Evolutionary conservation across 805 yeast genomes (phyloP).

Genomic region (Wickerhamomyces kurtzmanii): DNA sequence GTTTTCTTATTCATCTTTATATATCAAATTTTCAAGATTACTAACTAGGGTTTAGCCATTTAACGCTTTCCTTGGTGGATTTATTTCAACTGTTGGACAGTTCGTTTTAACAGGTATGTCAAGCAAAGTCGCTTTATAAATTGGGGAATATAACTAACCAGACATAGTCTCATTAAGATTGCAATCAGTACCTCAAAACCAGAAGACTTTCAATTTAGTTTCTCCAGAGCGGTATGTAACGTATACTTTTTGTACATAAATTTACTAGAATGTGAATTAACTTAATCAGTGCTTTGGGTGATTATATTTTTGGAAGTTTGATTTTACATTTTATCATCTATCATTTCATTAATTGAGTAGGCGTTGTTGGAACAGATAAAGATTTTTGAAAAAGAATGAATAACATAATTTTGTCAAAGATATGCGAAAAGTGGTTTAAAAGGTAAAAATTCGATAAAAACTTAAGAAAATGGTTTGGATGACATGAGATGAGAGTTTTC

Average conservation of each 20-base stretch:
- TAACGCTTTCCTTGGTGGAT: slow-evolving; percentile 94
- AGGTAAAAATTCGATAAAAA: not conserved
- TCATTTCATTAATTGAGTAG: slow-evolving; percentile 74
- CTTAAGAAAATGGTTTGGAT: not conserved
- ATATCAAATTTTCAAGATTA: slow-evolving; percentile 5
- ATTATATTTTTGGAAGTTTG: slow-evolving; percentile 79
- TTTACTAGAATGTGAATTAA: slow-evolving; percentile 31
- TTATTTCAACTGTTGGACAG: slow-evolving; percentile 87
- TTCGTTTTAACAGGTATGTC: slow-evolving; percentile 86
- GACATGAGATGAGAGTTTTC: too few relatives aligned
- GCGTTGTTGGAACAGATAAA: not conserved
- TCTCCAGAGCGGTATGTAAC: slow-evolving; percentile 32
- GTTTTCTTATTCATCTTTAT: slow-evolving; percentile 12
- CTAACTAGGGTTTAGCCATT: too few relatives aligned
- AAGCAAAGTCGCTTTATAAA: too few relatives aligned
- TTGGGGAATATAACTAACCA: too few relatives aligned
- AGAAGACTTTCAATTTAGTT: slow-evolving; percentile 27
- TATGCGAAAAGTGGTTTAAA: not conserved
- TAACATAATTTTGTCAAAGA: slow-evolving; percentile 1
- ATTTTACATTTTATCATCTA: slow-evolving; percentile 79
- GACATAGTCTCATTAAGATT: slow-evolving; percentile 75
- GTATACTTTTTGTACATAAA: slow-evolving; percentile 13
- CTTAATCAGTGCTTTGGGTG: slow-evolving; percentile 88
- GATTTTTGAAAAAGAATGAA: slow-evolving; percentile 2
- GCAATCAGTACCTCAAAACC: slow-evolving; percentile 41